These are phyloP conservation scores for Aspergillus sergii DNA, from an alignment of 2,329 filamentous ascomycete genomes.

Conservation along the genomic window DNA sequence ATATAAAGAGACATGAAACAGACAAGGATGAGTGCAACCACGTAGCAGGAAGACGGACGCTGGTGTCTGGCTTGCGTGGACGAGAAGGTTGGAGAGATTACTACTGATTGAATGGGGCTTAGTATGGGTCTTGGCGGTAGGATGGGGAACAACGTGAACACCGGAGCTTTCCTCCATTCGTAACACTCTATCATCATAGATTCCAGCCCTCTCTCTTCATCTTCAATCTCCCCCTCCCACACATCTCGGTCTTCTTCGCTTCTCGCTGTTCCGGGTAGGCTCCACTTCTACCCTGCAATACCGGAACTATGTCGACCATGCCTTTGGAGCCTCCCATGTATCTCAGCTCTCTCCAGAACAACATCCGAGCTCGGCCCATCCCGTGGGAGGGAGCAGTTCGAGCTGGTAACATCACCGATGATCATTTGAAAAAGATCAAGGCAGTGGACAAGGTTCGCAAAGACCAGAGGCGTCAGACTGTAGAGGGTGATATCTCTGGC, in stretches of 20 bases:
- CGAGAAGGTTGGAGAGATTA: slow-evolving; percentile 15
- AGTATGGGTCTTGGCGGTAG: slow-evolving; percentile 12
- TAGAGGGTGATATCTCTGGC: slow-evolving; percentile 76
- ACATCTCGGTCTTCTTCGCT: slow-evolving; percentile 3
- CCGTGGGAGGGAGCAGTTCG: slow-evolving; percentile 97
- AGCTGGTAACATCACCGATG: slow-evolving; percentile 89
- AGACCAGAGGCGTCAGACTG: slow-evolving; percentile 80
- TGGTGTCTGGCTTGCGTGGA: slow-evolving; percentile 23
- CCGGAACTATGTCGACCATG: slow-evolving; percentile 57
- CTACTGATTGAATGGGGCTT: slow-evolving; percentile 18
- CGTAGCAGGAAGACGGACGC: slow-evolving; percentile 14
- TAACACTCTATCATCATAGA: slow-evolving; percentile 9
- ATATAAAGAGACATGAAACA: slow-evolving; percentile 5
- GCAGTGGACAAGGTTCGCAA: slow-evolving; percentile 95
- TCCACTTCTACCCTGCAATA: slow-evolving; percentile 6
- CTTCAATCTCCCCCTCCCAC: slow-evolving; percentile 5
- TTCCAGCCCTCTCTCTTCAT: slow-evolving; percentile 13
- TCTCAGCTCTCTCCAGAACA: slow-evolving; percentile 86
- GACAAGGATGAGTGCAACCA: slow-evolving; percentile 10
- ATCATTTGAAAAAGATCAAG: slow-evolving; percentile 92
- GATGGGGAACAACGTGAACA: slow-evolving; percentile 13
- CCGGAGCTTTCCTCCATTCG: slow-evolving; percentile 13
- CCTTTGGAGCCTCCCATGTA: slow-evolving; percentile 91
- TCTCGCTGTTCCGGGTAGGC: slow-evolving; percentile 17
- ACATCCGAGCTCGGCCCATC: slow-evolving; percentile 93